Evolutionary conservation across 306 rosid genomes (phyloP).

Genomic region (Trifolium pratense): DNA sequence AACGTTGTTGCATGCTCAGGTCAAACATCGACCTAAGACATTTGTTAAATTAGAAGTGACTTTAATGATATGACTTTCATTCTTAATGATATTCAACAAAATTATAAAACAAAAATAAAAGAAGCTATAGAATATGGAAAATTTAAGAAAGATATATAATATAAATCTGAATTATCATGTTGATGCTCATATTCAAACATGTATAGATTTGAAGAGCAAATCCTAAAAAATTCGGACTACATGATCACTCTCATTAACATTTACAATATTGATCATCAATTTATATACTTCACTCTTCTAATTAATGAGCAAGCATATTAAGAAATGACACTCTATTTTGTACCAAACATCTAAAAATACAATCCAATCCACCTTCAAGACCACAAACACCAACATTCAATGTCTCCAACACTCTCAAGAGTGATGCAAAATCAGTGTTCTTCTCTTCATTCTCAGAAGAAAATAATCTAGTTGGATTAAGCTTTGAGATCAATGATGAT

Average conservation of each 20-base stretch:
- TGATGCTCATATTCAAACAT: constrained; percentile 39
- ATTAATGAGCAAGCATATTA: constrained; percentile 61
- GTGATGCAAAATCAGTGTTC: constrained; percentile 32
- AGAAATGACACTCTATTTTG: constrained; percentile 77
- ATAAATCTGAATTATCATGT: constrained; percentile 24
- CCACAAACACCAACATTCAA: constrained; percentile 50
- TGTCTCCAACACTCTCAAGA: constrained; percentile 47
- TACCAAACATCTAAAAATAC: constrained; percentile 63
- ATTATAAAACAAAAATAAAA: background rate
- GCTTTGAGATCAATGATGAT: constrained; percentile 56
- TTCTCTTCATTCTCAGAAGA: constrained; percentile 54
- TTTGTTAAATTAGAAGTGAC: no score
- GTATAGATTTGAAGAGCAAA: constrained; percentile 43
- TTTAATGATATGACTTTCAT: no score
- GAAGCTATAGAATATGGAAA: constrained; percentile 3
- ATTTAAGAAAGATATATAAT: background rate
- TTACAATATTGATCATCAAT: constrained; percentile 22
- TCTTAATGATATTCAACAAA: no score
- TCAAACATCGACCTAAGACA: no score
- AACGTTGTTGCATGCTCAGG: no score
- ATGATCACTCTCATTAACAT: constrained; percentile 31
- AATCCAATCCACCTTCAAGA: constrained; percentile 45
- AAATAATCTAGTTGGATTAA: constrained; percentile 45
- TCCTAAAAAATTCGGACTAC: constrained; percentile 48
- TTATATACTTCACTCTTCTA: background rate